These are phyloP conservation scores for Aureobasidium sp. DNA, from an alignment of 2,329 filamentous ascomycete species.

Conservation along the genomic window DNA sequence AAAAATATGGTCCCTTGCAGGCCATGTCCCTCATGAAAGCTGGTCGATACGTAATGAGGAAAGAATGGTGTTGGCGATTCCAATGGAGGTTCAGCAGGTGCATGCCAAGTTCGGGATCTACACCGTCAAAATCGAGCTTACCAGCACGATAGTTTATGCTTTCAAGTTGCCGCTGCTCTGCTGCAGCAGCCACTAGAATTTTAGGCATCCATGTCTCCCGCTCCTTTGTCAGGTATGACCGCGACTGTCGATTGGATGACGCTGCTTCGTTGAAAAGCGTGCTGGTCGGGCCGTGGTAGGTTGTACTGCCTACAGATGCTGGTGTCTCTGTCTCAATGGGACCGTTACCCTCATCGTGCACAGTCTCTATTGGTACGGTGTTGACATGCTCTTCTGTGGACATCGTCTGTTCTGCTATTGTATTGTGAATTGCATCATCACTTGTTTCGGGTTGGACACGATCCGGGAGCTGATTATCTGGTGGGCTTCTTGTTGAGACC, in stretches of 20 bases:
- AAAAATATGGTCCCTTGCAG: constrained; percentile 49
- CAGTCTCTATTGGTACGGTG: not conserved
- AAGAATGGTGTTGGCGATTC: constrained; percentile 23
- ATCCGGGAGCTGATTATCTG: not conserved
- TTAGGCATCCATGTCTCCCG: constrained; percentile 38
- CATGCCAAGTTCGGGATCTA: constrained; percentile 46
- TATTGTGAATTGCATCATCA: too few species aligned
- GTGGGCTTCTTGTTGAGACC: not conserved
- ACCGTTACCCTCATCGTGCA: not conserved
- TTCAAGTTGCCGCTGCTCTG: constrained; percentile 45
- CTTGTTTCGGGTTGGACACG: not conserved
- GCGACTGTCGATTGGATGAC: not conserved
- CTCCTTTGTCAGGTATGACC: constrained; percentile 15
- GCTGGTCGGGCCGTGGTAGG: constrained; percentile 46
- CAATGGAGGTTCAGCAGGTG: constrained; percentile 44
- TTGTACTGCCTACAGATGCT: constrained; percentile 27
- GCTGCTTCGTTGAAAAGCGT: constrained; percentile 40
- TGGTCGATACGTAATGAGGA: constrained; percentile 21
- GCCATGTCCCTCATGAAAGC: constrained; percentile 30
- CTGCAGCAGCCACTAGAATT: constrained; percentile 42
- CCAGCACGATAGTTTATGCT: constrained; percentile 39
- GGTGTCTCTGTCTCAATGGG: constrained; percentile 25
- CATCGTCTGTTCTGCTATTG: not conserved
- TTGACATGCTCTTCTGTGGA: not conserved
- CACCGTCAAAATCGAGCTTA: constrained; percentile 49